Conservation (phyloP, 441 rosid genomes). For the Erysimum cheiri region DNA sequence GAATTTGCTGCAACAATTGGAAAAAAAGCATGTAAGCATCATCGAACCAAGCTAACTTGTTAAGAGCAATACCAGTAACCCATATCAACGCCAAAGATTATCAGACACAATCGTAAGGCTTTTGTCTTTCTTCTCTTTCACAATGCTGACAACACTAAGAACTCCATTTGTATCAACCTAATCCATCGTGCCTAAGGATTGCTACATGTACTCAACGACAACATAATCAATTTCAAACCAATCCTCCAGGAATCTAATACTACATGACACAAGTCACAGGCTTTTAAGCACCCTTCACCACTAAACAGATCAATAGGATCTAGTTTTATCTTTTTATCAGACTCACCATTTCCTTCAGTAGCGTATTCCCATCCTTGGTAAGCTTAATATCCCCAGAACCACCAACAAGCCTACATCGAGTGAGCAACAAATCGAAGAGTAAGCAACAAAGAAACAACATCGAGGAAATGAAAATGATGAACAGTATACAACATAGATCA, state of each 20-base stretch:
- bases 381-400: conserved; percentile 98
- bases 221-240: conserved; percentile 2
- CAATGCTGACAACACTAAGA: conserved; percentile 21
- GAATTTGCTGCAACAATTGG: conserved; percentile 81
- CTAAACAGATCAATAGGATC: conserved; percentile 37
- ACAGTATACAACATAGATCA: neutral
- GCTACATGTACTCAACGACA: conserved; percentile 3
- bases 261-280: neutral
- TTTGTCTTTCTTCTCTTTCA: neutral
- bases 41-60: neutral
- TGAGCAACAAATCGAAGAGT: conserved; percentile 6
- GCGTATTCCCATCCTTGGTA: conserved; percentile 94
- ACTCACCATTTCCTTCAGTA: conserved; percentile 88
- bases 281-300: conserved; percentile 17
- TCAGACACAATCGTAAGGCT: neutral
- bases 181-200: neutral
- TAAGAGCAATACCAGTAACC: neutral
- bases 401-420: conserved; percentile 80
- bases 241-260: conserved; percentile 12
- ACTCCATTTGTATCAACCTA: neutral
- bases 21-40: conserved; percentile 23
- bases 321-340: neutral
- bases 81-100: neutral
- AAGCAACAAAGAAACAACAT: conserved; percentile 7
- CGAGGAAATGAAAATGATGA: neutral